Conservation (phyloP, 768 basidiomycete species). For the Tylopilus plumbeoviolaceoides region DNA sequence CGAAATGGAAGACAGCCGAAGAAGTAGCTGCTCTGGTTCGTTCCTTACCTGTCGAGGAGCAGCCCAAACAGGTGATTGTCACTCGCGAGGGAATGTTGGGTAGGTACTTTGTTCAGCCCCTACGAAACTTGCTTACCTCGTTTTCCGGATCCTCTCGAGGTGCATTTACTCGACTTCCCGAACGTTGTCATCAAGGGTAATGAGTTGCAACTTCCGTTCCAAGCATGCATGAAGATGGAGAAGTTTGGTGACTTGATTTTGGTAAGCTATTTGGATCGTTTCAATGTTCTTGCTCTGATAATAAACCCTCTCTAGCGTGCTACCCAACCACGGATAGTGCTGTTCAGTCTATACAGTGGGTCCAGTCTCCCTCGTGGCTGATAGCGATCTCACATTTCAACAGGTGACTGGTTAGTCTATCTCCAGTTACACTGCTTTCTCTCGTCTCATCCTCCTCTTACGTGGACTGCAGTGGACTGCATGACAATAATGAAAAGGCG, state of each 20-base stretch:
- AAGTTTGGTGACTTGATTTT: slow-evolving; percentile 98
- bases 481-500: slow-evolving; percentile 99
- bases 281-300: background rate
- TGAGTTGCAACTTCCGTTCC: slow-evolving; percentile 97
- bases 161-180: slow-evolving; percentile 98
- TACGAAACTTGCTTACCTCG: slow-evolving; percentile 2
- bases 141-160: slow-evolving; percentile 85
- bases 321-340: slow-evolving; percentile 98
- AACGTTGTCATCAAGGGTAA: slow-evolving; percentile 99
- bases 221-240: slow-evolving; percentile 99
- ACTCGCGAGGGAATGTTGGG: slow-evolving; percentile 99
- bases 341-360: slow-evolving; percentile 92
- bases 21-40: slow-evolving; percentile 98
- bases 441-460: slow-evolving; percentile 92
- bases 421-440: slow-evolving; percentile 98
- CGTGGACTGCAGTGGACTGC: slow-evolving; percentile 97
- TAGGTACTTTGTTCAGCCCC: slow-evolving; percentile 28
- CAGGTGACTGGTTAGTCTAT: slow-evolving; percentile 99
- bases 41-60: slow-evolving; percentile 98
- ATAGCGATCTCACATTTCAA: slow-evolving; percentile 6
- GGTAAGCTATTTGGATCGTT: slow-evolving; percentile 34
- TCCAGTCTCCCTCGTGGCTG: background rate
- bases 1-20: slow-evolving; percentile 99
- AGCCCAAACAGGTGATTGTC: slow-evolving; percentile 99
- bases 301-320: slow-evolving; percentile 55